These are phyloP conservation scores for Bipolaris oryzae DNA, from an alignment of 2,329 filamentous ascomycete species.

Conservation along the genomic window DNA sequence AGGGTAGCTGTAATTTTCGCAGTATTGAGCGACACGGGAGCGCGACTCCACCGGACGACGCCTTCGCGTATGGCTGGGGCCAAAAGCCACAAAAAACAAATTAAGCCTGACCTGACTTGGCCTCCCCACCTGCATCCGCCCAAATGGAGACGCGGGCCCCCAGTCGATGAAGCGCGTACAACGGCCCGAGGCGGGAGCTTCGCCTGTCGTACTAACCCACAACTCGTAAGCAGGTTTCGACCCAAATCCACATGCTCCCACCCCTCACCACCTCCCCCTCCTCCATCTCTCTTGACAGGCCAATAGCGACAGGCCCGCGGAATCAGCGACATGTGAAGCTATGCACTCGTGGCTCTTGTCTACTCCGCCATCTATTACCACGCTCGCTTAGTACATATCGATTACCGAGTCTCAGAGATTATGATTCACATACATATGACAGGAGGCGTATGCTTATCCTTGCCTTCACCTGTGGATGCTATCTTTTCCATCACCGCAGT, in stretches of 20 bases:
- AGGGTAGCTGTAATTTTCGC: neutral
- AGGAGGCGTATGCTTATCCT: too few relatives aligned
- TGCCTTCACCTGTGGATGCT: too few relatives aligned
- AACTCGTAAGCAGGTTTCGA: neutral
- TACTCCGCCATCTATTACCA: neutral
- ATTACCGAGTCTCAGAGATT: too few relatives aligned
- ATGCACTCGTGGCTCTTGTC: neutral
- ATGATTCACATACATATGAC: too few relatives aligned
- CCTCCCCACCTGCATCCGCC: neutral
- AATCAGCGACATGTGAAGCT: neutral
- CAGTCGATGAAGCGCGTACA: conserved; percentile 1
- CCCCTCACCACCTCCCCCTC: too few relatives aligned
- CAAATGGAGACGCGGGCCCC: neutral
- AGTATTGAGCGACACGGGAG: neutral
- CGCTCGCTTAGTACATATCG: too few relatives aligned
- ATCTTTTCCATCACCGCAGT: too few relatives aligned
- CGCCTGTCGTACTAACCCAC: neutral
- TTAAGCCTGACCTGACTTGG: neutral
- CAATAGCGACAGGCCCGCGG: neutral
- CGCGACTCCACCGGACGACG: neutral
- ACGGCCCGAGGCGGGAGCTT: conserved; percentile 3
- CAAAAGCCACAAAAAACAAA: neutral
- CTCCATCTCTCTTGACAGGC: neutral
- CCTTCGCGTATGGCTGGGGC: neutral
- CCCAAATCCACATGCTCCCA: neutral